Evolutionary conservation across 148 eudicot species (phyloP).

Genomic region (Rhododendron henanense): DNA sequence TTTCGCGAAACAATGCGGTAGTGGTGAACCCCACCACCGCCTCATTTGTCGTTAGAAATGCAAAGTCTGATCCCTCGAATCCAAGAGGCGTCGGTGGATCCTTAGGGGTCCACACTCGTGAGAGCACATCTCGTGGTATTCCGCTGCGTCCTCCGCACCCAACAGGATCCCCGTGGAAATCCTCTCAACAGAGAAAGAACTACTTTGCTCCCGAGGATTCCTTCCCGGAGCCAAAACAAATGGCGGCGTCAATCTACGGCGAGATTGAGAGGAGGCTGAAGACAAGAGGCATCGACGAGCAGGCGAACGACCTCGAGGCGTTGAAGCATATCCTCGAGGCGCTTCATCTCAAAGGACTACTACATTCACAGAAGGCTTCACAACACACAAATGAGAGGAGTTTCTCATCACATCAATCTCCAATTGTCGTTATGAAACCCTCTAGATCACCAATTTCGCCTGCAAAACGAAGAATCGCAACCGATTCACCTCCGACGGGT

Average conservation of each 20-base stretch:
- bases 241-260: constrained; percentile 39
- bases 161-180: constrained; percentile 19
- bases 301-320: constrained; percentile 68
- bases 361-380: constrained; percentile 45
- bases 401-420: constrained; percentile 36
- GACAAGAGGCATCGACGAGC: constrained; percentile 80
- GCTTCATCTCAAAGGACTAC: constrained; percentile 79
- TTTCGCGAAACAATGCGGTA: constrained; percentile 1
- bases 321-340: constrained; percentile 86
- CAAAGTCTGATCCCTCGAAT: constrained; percentile 17
- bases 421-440: constrained; percentile 59
- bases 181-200: constrained; percentile 44
- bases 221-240: constrained; percentile 62
- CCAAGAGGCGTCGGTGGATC: constrained; percentile 3
- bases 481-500: constrained; percentile 20
- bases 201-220: constrained; percentile 64
- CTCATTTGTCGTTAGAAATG: constrained; percentile 9
- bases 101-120: neutral
- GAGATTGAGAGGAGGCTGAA: constrained; percentile 67
- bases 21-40: constrained; percentile 3
- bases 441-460: constrained; percentile 28
- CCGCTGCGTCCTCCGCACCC: neutral
- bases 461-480: constrained; percentile 13
- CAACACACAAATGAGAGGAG: constrained; percentile 39
- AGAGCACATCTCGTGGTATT: neutral